Percentiles rank a stretch among this genome's conserved stretches.
phyloP scores from a whole-genome alignment of 108 stramenopile genomes.

The Conticribra guillardii region DNA sequence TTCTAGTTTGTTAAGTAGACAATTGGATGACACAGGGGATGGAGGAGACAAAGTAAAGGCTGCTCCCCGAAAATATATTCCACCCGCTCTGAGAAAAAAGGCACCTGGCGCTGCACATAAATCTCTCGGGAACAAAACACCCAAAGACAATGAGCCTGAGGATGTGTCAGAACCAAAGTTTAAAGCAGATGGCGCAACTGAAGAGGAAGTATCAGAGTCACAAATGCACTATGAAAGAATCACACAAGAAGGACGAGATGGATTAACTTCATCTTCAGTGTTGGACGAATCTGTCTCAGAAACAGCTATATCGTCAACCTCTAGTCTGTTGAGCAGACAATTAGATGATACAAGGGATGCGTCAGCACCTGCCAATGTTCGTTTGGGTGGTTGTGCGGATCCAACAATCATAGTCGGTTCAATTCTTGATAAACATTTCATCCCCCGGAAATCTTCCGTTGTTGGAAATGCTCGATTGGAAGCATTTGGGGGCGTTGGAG shows the following conservation, averaged over 20 bases:
- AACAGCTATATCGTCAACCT: constrained; percentile 23
- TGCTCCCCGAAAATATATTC: constrained; percentile 53
- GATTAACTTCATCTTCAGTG: background rate
- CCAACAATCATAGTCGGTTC: constrained; percentile 63
- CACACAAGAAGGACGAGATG: background rate
- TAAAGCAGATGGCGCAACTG: no score
- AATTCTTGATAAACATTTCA: constrained; percentile 61
- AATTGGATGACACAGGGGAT: constrained; percentile 28
- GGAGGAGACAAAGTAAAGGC: no score
- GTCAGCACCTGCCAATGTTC: constrained; percentile 24
- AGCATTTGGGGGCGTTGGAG: constrained; percentile 41
- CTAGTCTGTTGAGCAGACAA: constrained; percentile 38
- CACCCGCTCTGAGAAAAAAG: constrained; percentile 41
- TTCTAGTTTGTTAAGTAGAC: constrained; percentile 41
- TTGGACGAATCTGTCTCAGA: constrained; percentile 20
- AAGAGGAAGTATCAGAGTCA: no score
- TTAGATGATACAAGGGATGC: constrained; percentile 18
- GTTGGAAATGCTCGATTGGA: constrained; percentile 40
- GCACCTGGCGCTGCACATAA: background rate
- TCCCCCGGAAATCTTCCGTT: constrained; percentile 62
- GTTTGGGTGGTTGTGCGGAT: constrained; percentile 83
- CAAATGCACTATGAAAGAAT: constrained; percentile 2
- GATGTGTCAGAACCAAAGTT: no score
- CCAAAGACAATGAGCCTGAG: no score
- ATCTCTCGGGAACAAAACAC: background rate